Percentiles rank a stretch among this genome's conserved stretches.
phyloP scores from a whole-genome alignment of 805 yeast genomes.

The Kurtzmaniella cleridarum region DNA sequence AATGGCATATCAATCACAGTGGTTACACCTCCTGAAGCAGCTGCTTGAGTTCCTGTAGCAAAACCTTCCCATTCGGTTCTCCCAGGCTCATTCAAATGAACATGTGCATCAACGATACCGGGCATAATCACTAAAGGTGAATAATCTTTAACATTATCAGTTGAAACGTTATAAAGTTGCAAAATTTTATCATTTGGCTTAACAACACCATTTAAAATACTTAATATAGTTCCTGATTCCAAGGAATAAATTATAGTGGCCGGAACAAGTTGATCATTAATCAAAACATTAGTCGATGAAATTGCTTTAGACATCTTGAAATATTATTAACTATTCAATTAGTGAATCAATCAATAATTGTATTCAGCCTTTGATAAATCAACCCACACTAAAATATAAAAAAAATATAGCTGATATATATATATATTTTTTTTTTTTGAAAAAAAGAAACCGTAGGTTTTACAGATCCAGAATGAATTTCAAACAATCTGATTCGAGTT shows the following conservation, averaged over 20 bases:
- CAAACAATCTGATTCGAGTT: no score
- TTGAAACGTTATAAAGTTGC: conserved; percentile 36
- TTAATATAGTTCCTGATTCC: conserved; percentile 48
- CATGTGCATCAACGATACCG: conserved; percentile 91
- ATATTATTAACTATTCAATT: neutral
- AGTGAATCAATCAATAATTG: no score
- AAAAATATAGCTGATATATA: no score
- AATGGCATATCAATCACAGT: conserved; percentile 95
- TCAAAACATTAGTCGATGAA: conserved; percentile 53
- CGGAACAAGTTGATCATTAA: conserved; percentile 40
- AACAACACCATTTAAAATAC: conserved; percentile 35
- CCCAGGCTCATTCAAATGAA: conserved; percentile 95
- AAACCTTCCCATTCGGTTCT: conserved; percentile 98
- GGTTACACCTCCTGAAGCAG: conserved; percentile 94
- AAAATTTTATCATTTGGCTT: conserved; percentile 36
- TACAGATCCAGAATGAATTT: no score
- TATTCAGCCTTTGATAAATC: no score
- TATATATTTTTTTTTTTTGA: no score
- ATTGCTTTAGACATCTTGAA: conserved; percentile 53
- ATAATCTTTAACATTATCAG: conserved; percentile 44
- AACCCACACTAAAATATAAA: no score
- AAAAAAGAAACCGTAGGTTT: no score
- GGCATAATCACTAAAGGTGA: conserved; percentile 71
- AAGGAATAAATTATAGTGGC: conserved; percentile 63
- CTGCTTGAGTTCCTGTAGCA: conserved; percentile 92